Base-by-base conservation (phyloP, 257 asterid species). In the Henckelia pumila region DNA sequence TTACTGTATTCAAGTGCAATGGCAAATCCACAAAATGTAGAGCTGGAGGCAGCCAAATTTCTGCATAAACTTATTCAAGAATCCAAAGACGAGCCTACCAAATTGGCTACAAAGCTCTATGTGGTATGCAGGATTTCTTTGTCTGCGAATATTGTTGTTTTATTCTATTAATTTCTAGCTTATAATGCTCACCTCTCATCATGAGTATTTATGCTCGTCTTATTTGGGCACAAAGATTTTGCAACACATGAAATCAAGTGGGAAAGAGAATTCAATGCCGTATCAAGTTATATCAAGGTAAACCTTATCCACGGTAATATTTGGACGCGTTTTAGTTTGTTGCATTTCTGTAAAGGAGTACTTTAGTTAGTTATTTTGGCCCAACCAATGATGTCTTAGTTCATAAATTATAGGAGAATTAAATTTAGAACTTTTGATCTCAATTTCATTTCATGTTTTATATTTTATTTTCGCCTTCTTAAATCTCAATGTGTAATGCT, bases 201-300 rank as follows among this genome's bases (percentile, higher is more conserved):
- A 44, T 2, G 52, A 14, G 52, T 63, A 70, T 40, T 28, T 68
- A 14, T 63, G 61, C 49, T 40, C 59, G 63, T 53, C 67, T 16
- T 57, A 40, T 56, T 70, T 50, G 56, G 68, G 56, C 23, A 63
- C 59, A 79, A 84, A 94, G 99, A 94, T 94, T 79, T 80, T 94
- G 86, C 97, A 94, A 72, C 99, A 94, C 73, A 94, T 94, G 99
- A 85, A 89, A 85, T 81, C 95, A 65, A 94, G 99, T 59, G 99
- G 99, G 78, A 91, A 94, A 83, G 99, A 91, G 75, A 85, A 89
- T 76, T 88, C 99, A 52, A 84, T 94, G 96, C 99, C 99, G 20
- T 94, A 88, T 80, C 97, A 91, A 85, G 97, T 91, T 56, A 94
- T 94, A 82, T 91, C 97, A 52, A 88, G 97, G 99, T 94, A 84